Evolutionary conservation across 202 grass and related monocot species (phyloP), one percentile per base, ranked within the genome.

Genomic region (Dendrocalamus latiflorus): DNA sequence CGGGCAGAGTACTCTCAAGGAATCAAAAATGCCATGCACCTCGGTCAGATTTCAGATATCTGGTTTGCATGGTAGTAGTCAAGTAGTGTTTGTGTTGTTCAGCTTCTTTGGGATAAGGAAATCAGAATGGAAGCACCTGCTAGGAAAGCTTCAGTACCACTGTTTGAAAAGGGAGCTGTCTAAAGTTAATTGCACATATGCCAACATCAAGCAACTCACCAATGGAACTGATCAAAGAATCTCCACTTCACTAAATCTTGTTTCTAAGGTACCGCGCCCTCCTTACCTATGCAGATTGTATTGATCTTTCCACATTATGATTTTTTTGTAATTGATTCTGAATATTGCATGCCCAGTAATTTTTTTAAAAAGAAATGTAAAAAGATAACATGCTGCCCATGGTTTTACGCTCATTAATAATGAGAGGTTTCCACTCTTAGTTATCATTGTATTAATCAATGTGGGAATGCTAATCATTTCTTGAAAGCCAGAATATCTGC

Each of bases 1-100:
- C 54, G 25, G 61, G 18, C 22, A 64, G 82, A 85, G 13, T 69
- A 68, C 66, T 74, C 65, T 54, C 45, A 89, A 78, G 26, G 78
- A 78, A 37, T 79, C 20, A 9, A 80, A 88, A 87, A 65, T 68
- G 22, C 87, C 87, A 56, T 82, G 82, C 77, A 88, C 85, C 47
- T 99, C 89, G 54, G 65, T 99, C 79, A 95, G 77, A 73, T 88
- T 83, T 87, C 87, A 86, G 79, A 96, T 99, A 89, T 94, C 96
- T 70, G 83, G 65, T 70, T 82, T 89, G 77, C 20, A 81, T 88
- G 87, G 83, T 89, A 77, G 50, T 71, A 80, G 75, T 39, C 78
- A 78, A 56, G 33, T 83, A 73, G 48, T 92, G 57, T 84, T 98
- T 83, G 67, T 91, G 69, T 57, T 95, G 47, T 90, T 92, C 88